Base-by-base conservation (phyloP, 805 yeast species). In the Barnettozyma sp. region DNA sequence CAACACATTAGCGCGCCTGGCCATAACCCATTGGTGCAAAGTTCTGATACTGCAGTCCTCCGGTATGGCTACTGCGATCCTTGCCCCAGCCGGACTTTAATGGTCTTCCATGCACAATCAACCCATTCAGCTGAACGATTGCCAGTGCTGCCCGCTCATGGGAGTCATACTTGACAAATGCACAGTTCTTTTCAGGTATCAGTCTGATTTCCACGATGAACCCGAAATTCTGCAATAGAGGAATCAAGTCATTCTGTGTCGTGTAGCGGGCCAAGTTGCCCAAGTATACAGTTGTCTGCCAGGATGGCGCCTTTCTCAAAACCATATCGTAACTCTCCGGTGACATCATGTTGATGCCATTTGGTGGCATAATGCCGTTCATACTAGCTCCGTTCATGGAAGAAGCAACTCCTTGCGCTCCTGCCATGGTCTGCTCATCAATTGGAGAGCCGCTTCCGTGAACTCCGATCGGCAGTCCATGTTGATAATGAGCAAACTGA, bases 141-240 rank as follows among this genome's bases (percentile, higher is more conserved):
- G 94, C 94, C 51, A 83, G 65, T 3, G 95, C 94, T 5, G 95
- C 95, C 41, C 85, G 68, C 50, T 86, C 94, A 58, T 86, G 95
- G 28, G 84, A 70, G 51, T 82, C 94, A 54, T 78, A 85, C 58
- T 80, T 81, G 43, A 83, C 90, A 64, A 86, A 87, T 9, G 95
- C 94, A 63, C 90, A 86, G 5, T 90, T 92, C 44, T 73, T 73
- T 38, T 85, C 94, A 7, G 86, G 81, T 45, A 81, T 80, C 50
- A 82, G 73, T 57, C 82, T 81, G 54, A 86, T 75, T 47, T 82
- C 92, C 39, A 82, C 78, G 52, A 86, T 81, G 58, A 66, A 83
- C 6, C 95, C 96, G 55, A 85, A 84, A 46, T 73, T 78, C 54
- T 78, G 88, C 43, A 85, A 61, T 35, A 85, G 59, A 16, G 90